Percentiles rank a stretch among this genome's conserved stretches.
Evolutionary conservation across 2,329 filamentous ascomycete genomes (phyloP).

Genomic region (Claviceps monticola): DNA sequence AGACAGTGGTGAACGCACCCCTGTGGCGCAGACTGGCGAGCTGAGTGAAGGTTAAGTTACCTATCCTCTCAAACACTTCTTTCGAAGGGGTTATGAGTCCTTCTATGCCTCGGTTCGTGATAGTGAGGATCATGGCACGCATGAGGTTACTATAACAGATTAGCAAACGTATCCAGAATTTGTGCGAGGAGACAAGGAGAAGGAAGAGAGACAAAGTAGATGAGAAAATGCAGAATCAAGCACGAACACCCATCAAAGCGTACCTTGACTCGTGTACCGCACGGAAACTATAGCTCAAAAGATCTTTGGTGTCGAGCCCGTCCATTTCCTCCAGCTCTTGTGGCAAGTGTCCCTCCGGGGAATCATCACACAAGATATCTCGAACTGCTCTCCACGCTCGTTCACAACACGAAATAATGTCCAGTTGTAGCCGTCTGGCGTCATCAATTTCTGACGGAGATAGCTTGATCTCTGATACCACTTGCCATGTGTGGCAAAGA

Average conservation of each 20-base stretch:
- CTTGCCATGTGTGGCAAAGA: constrained; percentile 43
- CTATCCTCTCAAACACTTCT: constrained; percentile 50
- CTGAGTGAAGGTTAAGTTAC: constrained; percentile 66
- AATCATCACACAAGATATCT: constrained; percentile 78
- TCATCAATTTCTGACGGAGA: constrained; percentile 20
- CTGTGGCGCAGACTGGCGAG: constrained; percentile 73
- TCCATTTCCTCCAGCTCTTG: constrained; percentile 61
- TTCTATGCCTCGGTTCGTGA: constrained; percentile 30
- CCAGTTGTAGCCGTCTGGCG: constrained; percentile 31
- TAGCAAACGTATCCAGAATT: not conserved
- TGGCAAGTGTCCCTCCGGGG: constrained; percentile 75
- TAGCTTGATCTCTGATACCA: constrained; percentile 29
- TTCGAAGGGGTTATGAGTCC: constrained; percentile 33
- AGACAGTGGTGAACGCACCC: constrained; percentile 86
- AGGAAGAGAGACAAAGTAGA: not conserved
- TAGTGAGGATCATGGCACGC: constrained; percentile 43
- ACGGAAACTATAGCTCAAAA: constrained; percentile 89
- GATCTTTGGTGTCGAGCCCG: constrained; percentile 69
- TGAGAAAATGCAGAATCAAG: not conserved
- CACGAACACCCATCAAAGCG: constrained; percentile 5
- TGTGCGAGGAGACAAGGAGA: not conserved
- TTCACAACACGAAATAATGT: constrained; percentile 46
- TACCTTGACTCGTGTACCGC: constrained; percentile 90
- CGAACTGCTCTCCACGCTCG: constrained; percentile 67
- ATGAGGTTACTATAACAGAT: constrained; percentile 49